Evolutionary conservation across 2,329 filamentous ascomycete genomes (phyloP), one percentile per base, ranked within the genome.

Genomic region (Chaetomiaceae sp.): DNA sequence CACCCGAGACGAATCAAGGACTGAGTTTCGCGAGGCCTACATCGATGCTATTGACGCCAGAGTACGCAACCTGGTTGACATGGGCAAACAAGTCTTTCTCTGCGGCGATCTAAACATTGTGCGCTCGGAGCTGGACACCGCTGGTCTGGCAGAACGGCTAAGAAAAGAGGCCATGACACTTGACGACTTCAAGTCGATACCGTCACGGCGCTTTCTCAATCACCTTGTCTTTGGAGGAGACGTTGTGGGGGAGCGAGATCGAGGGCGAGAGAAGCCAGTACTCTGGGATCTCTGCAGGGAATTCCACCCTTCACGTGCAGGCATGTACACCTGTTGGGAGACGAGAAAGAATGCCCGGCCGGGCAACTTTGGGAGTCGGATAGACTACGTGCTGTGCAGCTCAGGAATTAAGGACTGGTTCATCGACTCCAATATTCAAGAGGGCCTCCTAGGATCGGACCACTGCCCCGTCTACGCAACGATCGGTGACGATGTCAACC

Each of bases 281-380:
- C 69, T 97, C 33, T 87, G 84, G 76, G 93, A 98, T 67, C 72
- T 94, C 15, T 90, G 86, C 56, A 79, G 93, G 39, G 78, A 77
- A 20, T 94, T 90, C 60, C 86, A 96, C 60, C 85, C 87, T 1
- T 68, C 71, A n/a, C 77, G 93, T 32, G 72, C 74, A 51, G 88
- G 88, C 50, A 97, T 98, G 93, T 97, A 88, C 64, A 97, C 93
- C 0, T 95, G 91, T 64, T 97, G 91, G 91, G 89, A 97, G 53
- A 90, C 88, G 41, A 90, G 86, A 63, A 86, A 89, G 60, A 97
- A 97, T 65, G 87, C 88, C n/a, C 76, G 93, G n/a, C 91, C 91
- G 3, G 89, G 87, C 3, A 97, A 97, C 62, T 94, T 85, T 64
- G 93, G 93, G 6, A 85, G 87, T 45, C 80, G 93, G 29, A 97